A percentile compares a stretch with the other conserved stretches of the same genome.
Conservation (phyloP, 208 protist species). For the Leishmania aethiopica region DNA sequence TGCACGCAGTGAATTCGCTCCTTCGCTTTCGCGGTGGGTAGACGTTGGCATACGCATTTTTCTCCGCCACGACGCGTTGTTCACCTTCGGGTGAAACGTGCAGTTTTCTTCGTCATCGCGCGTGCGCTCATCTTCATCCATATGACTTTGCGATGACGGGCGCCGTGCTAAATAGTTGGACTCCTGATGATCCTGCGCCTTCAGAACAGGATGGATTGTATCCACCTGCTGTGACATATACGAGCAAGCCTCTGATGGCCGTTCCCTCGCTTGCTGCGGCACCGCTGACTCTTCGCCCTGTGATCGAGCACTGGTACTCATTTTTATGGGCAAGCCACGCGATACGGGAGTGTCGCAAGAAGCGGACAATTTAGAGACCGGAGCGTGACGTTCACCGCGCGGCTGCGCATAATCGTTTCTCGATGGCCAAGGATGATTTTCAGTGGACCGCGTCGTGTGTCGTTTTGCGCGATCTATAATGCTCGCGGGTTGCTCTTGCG, state of each 20-base stretch:
- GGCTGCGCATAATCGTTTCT: conserved; percentile 17
- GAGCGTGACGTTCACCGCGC: conserved; percentile 19
- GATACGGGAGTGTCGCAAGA: background rate
- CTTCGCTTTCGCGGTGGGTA: conserved; percentile 1
- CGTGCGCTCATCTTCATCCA: conserved; percentile 10
- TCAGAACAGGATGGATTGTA: background rate
- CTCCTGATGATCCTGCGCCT: background rate
- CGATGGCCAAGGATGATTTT: background rate
- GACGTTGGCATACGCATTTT: background rate
- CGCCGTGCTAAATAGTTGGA: background rate
- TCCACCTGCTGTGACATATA: conserved; percentile 1
- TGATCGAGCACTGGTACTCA: conserved; percentile 8
- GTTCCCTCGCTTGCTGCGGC: background rate
- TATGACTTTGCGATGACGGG: background rate
- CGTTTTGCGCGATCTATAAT: background rate
- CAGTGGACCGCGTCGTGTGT: background rate
- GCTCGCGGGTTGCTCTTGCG: background rate
- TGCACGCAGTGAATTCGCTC: background rate
- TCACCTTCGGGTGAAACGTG: conserved; percentile 46
- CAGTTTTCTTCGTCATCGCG: conserved; percentile 42
- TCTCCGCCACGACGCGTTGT: conserved; percentile 9
- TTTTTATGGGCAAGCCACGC: background rate
- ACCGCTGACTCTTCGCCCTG: background rate
- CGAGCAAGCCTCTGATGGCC: background rate
- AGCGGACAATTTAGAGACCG: background rate